Base-by-base conservation (phyloP, 2,329 filamentous ascomycete species). In the Penicillium olsonii region DNA sequence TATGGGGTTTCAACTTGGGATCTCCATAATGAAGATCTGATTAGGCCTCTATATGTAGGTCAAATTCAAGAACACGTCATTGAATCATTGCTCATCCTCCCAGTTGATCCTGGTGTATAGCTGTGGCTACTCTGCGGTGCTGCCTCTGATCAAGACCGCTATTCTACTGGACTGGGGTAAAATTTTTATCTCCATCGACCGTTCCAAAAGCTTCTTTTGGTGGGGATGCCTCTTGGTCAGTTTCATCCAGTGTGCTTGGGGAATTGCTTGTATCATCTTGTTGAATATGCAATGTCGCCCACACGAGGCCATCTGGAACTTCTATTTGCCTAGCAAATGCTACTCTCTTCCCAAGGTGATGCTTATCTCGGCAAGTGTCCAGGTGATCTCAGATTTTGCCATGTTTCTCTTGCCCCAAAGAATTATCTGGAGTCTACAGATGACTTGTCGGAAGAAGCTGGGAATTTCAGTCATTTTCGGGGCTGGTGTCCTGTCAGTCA, bases 131-230 rank as follows among this genome's bases (percentile, higher is more conserved):
- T 68, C 64, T 0, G 62, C 67, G 27, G 63, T 66, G 15, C 64
- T 76, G 1, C 68, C 70, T 0, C 60, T 73, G 5, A 52, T 76
- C 43, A 77, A 76, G 48, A 63, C 62, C 2, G 69, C 70, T 11
- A 75, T 78, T 39, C 61, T 78, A 11, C 38, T 74, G 8, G 73
- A 78, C 46, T 78, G 75, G 75, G 63, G 60, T n/a, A 62, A 67
- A 6, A 53, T 74, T 5, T 71, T 75, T 37, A 66, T 68, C 5
- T 59, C 66, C 1, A 35, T 45, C 9, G 44, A 61, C 19, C 46
- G 58, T 17, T 60, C 56, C 7, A 58, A 57, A 14, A 68, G 50
- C 26, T 17, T 49, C 5, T 72, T 74, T 46, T 75, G 68, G 64
- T 71, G 65, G 66, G 66, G 60, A 1, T 72, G 63, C 50, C 50